phyloP scores from a whole-genome alignment of 768 basidiomycete genomes.

The Boletus fagicola region DNA sequence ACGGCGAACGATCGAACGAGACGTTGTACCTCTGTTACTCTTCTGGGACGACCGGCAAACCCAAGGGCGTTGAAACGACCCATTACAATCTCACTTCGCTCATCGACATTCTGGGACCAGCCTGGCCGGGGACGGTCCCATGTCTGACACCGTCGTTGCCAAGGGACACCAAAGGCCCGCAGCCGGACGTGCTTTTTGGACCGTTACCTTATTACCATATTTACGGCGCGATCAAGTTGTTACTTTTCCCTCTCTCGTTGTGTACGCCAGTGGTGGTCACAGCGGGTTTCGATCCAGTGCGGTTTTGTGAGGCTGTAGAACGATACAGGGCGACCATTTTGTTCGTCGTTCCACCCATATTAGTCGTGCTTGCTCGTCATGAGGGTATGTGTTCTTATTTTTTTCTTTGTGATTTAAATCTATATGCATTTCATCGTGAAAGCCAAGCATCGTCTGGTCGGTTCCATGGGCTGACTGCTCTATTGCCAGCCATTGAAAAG shows the following conservation, averaged over 20 bases:
- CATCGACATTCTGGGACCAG: conserved; percentile 46
- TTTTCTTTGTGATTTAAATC: not conserved
- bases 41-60: conserved; percentile 72
- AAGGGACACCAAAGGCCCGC: not conserved
- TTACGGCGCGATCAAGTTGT: conserved; percentile 58
- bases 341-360: conserved; percentile 79
- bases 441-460: not conserved
- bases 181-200: conserved; percentile 53
- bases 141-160: conserved; percentile 22
- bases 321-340: conserved; percentile 58
- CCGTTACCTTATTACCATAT: conserved; percentile 62
- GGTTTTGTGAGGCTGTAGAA: conserved; percentile 65
- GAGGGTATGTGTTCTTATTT: conserved; percentile 45
- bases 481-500: conserved; percentile 51
- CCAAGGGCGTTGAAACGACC: conserved; percentile 72
- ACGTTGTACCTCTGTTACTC: conserved; percentile 66
- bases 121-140: conserved; percentile 41
- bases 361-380: conserved; percentile 71
- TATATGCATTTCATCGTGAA: not conserved
- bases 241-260: conserved; percentile 52
- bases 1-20: conserved; percentile 51
- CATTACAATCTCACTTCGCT: conserved; percentile 67
- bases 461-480: not conserved
- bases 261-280: conserved; percentile 58
- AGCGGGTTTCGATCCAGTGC: conserved; percentile 66